These are phyloP conservation scores for Tilletia indica DNA, from an alignment of 1,284 basidiomycete genomes.

Conservation along the genomic window DNA sequence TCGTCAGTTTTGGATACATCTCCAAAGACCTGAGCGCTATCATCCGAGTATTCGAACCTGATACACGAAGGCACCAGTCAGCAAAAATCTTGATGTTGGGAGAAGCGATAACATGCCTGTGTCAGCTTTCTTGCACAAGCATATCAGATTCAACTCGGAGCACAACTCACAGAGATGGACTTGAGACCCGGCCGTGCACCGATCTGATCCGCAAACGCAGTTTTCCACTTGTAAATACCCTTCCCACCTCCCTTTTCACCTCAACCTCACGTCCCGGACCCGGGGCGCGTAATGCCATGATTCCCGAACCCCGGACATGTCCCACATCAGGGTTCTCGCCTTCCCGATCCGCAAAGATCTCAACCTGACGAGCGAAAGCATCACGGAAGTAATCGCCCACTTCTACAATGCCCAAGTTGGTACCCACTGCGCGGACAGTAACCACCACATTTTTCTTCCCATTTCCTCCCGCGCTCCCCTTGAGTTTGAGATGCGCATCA, in stretches of 20 bases:
- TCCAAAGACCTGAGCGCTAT: background rate
- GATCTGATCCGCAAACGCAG: too few species aligned
- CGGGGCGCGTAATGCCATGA: too few species aligned
- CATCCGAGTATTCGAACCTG: conserved; percentile 5
- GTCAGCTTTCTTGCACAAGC: too few species aligned
- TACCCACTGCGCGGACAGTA: background rate
- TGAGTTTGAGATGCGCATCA: background rate
- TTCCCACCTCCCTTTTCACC: too few species aligned
- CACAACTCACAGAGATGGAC: too few species aligned
- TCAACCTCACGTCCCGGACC: too few species aligned
- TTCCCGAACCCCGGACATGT: background rate
- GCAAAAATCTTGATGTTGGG: background rate
- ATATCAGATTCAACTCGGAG: too few species aligned
- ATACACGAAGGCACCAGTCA: background rate
- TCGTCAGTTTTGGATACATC: background rate
- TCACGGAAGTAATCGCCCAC: conserved; percentile 7
- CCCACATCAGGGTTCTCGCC: background rate
- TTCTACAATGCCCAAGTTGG: background rate
- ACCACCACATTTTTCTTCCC: conserved; percentile 28
- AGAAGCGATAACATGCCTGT: too few species aligned
- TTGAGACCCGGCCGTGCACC: too few species aligned
- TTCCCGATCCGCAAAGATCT: conserved; percentile 6
- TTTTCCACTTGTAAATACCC: too few species aligned
- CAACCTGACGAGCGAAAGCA: background rate
- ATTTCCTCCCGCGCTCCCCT: conserved; percentile 17